Conservation (phyloP, 2,329 filamentous ascomycete genomes). For the Ophiostoma pallidulum region DNA sequence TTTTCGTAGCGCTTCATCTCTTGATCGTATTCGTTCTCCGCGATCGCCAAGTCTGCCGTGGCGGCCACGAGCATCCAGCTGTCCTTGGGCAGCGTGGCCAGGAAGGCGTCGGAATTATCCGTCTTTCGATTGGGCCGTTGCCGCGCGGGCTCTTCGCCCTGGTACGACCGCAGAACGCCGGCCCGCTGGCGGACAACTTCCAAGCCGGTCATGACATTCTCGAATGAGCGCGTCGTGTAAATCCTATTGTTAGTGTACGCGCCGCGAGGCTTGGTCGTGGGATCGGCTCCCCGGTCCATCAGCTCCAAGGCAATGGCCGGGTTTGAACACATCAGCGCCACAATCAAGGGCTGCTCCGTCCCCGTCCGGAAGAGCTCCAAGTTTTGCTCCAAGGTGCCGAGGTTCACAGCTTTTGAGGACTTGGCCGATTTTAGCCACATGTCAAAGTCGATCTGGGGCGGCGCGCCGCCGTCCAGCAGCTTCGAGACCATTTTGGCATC, state of each 20-base stretch:
- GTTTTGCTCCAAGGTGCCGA: conserved; percentile 38
- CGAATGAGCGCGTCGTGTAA: too few species aligned
- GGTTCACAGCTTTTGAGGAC: conserved; percentile 30
- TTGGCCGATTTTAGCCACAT: conserved; percentile 51
- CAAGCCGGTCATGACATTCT: conserved; percentile 39
- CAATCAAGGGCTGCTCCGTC: conserved; percentile 56
- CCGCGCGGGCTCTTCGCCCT: conserved; percentile 24
- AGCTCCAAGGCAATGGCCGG: conserved; percentile 46
- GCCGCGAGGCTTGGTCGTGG: conserved; percentile 54
- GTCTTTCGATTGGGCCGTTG: conserved; percentile 23
- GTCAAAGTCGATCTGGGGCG: conserved; percentile 50
- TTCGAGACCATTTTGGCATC: conserved; percentile 46
- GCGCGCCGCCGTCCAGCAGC: conserved; percentile 55
- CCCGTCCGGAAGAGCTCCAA: conserved; percentile 35
- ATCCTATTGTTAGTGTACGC: too few species aligned
- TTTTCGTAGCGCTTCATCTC: conserved; percentile 27
- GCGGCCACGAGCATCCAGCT: conserved; percentile 53
- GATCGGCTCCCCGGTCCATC: conserved; percentile 54
- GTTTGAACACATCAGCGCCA: conserved; percentile 44
- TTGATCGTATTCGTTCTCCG: conserved; percentile 26
- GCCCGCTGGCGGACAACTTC: conserved; percentile 51
- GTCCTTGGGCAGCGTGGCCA: conserved; percentile 38
- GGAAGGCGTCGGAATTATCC: conserved; percentile 39
- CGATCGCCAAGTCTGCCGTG: conserved; percentile 27
- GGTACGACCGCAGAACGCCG: conserved; percentile 37